These are phyloP conservation scores for Saccharomycopsis selenospora DNA, from an alignment of 805 yeast species.

Conservation along the genomic window DNA sequence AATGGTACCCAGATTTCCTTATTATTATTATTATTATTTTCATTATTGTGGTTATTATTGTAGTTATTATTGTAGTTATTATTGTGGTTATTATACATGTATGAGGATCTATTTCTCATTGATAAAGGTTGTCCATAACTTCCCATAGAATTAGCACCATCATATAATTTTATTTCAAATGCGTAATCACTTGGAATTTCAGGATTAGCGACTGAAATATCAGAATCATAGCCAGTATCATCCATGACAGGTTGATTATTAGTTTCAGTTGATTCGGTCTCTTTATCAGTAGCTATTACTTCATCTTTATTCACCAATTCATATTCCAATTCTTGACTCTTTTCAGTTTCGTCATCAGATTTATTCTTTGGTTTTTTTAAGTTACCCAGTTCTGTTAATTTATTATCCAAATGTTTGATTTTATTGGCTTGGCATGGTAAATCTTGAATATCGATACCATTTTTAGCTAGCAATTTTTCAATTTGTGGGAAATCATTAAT, in stretches of 20 bases:
- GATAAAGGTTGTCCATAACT: too few relatives aligned
- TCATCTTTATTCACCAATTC: background rate
- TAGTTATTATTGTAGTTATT: background rate
- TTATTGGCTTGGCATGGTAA: constrained; percentile 34
- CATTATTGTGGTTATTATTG: background rate
- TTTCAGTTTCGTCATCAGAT: constrained; percentile 25
- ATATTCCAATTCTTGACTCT: constrained; percentile 24
- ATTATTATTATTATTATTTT: constrained; percentile 20
- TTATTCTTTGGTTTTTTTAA: constrained; percentile 6
- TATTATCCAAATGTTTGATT: constrained; percentile 23
- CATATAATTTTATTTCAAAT: constrained; percentile 39
- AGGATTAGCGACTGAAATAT: constrained; percentile 47
- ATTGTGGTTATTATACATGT: background rate
- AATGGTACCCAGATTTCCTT: constrained; percentile 39
- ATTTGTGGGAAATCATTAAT: constrained; percentile 22
- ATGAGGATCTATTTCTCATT: too few relatives aligned
- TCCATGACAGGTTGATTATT: background rate
- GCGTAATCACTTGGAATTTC: constrained; percentile 42
- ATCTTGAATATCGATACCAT: constrained; percentile 23
- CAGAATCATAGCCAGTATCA: constrained; percentile 32
- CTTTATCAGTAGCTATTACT: background rate
- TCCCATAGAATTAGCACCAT: constrained; percentile 14
- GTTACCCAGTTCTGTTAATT: constrained; percentile 19
- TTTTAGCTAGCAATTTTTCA: constrained; percentile 9
- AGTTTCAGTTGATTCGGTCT: background rate